Evolutionary conservation across 805 yeast genomes (phyloP).

Genomic region (Teunomyces stri): DNA sequence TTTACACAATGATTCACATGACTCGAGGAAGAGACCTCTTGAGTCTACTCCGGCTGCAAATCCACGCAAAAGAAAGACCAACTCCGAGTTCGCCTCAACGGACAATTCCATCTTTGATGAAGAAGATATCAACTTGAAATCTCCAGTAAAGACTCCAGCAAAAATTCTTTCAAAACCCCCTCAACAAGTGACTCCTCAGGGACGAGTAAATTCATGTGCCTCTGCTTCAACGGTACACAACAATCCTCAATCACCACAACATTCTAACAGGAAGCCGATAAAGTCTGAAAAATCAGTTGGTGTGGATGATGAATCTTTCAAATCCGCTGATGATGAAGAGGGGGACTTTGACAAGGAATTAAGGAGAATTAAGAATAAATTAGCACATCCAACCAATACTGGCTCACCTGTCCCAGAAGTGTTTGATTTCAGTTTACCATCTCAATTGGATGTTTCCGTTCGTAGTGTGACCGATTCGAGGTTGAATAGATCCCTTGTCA

Average conservation of each 20-base stretch:
- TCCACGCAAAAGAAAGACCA: neutral
- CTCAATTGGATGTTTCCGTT: conserved; percentile 28
- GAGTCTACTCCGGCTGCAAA: neutral
- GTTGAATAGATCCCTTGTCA: conserved; percentile 8
- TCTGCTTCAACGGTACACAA: no score
- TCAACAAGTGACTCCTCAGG: neutral
- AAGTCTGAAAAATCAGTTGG: neutral
- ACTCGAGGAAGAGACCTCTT: neutral
- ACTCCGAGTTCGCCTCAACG: neutral
- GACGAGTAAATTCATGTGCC: neutral
- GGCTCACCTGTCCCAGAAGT: neutral
- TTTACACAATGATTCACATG: neutral
- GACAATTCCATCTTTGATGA: conserved; percentile 7
- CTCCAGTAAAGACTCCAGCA: conserved; percentile 3
- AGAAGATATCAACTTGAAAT: conserved; percentile 4
- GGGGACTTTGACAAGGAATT: conserved; percentile 23
- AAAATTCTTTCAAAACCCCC: conserved; percentile 1
- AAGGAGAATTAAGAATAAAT: conserved; percentile 13
- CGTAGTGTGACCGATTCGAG: conserved; percentile 10
- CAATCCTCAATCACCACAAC: neutral
- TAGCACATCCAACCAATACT: conserved; percentile 5
- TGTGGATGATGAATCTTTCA: neutral
- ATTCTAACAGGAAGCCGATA: neutral
- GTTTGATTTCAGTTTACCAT: conserved; percentile 27
- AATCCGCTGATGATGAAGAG: conserved; percentile 21